Evolutionary conservation across 345 rosid genomes (phyloP).

Genomic region (Gossypioides kirkii): DNA sequence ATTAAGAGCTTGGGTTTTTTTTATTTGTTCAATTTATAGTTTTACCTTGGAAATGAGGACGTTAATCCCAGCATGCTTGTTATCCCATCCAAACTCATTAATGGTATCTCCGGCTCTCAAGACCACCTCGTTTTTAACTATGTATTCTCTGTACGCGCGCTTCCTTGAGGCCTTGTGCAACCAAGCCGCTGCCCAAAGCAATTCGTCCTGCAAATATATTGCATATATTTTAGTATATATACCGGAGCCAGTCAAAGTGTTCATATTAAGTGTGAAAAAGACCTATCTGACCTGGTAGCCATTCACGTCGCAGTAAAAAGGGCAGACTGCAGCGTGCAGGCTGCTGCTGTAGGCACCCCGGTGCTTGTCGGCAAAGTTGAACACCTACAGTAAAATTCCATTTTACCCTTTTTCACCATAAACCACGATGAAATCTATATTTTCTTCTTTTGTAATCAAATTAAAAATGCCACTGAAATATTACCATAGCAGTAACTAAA

Average conservation of each 20-base stretch:
- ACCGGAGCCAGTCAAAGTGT: conserved; percentile 15
- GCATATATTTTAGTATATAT: background rate
- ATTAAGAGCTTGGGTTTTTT: background rate
- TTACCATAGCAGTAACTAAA: background rate
- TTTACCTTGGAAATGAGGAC: conserved; percentile 88
- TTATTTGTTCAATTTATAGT: background rate
- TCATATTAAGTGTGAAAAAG: background rate
- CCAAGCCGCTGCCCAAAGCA: conserved; percentile 98
- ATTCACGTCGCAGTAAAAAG: conserved; percentile 91
- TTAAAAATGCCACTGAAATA: background rate
- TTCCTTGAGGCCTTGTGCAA: conserved; percentile 81
- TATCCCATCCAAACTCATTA: conserved; percentile 95
- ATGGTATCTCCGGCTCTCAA: conserved; percentile 85
- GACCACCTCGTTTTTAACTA: conserved; percentile 71
- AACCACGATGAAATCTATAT: background rate
- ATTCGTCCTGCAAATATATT: conserved; percentile 57
- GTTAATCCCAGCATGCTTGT: conserved; percentile 92
- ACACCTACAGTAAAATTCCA: conserved; percentile 48
- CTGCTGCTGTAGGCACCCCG: conserved; percentile 81
- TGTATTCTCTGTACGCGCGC: conserved; percentile 65
- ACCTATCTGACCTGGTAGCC: conserved; percentile 67
- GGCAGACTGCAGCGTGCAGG: conserved; percentile 74
- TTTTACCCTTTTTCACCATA: background rate
- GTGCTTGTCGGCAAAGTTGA: conserved; percentile 78
- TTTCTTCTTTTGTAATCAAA: background rate